Percentiles rank a stretch among this genome's conserved stretches.
Evolutionary conservation across 148 eudicot species (phyloP).

Genomic region (Silene uniflora): DNA sequence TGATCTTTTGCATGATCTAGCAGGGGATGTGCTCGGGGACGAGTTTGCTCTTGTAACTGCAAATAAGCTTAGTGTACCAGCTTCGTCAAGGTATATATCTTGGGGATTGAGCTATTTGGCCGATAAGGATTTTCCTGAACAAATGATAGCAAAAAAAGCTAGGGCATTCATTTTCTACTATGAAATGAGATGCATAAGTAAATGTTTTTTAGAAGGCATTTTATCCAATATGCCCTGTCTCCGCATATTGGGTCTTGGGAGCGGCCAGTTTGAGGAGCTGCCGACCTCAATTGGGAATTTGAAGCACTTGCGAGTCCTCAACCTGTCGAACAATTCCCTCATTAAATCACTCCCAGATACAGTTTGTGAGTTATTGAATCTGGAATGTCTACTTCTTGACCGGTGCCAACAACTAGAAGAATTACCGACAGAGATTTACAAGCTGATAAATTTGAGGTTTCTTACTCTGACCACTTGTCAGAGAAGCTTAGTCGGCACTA

Average conservation of each 20-base stretch:
- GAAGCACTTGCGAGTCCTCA: slow-evolving; percentile 32
- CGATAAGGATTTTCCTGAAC: slow-evolving; percentile 16
- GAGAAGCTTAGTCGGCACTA: slow-evolving; percentile 15
- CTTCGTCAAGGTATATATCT: slow-evolving; percentile 22
- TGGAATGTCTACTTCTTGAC: slow-evolving; percentile 27
- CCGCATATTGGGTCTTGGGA: slow-evolving; percentile 27
- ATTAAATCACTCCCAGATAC: slow-evolving; percentile 44
- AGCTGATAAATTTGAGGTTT: slow-evolving; percentile 30
- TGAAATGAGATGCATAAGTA: slow-evolving; percentile 9
- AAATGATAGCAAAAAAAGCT: slow-evolving; percentile 18
- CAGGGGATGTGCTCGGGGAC: slow-evolving; percentile 29
- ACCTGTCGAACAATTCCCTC: slow-evolving; percentile 27
- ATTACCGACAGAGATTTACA: slow-evolving; percentile 31
- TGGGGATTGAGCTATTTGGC: slow-evolving; percentile 17
- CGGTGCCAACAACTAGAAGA: slow-evolving; percentile 33
- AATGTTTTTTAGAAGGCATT: slow-evolving; percentile 30
- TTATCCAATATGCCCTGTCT: slow-evolving; percentile 21
- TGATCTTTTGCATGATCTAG: slow-evolving; percentile 44
- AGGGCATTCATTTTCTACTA: slow-evolving; percentile 29
- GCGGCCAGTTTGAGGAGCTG: slow-evolving; percentile 34
- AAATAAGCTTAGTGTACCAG: slow-evolving; percentile 10
- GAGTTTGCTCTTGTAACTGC: slow-evolving; percentile 30
- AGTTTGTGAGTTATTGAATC: slow-evolving; percentile 38
- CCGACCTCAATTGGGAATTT: slow-evolving; percentile 37
- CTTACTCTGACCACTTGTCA: slow-evolving; percentile 32